Base-by-base conservation (phyloP, 306 rosid species). In the Glycine latifolia region DNA sequence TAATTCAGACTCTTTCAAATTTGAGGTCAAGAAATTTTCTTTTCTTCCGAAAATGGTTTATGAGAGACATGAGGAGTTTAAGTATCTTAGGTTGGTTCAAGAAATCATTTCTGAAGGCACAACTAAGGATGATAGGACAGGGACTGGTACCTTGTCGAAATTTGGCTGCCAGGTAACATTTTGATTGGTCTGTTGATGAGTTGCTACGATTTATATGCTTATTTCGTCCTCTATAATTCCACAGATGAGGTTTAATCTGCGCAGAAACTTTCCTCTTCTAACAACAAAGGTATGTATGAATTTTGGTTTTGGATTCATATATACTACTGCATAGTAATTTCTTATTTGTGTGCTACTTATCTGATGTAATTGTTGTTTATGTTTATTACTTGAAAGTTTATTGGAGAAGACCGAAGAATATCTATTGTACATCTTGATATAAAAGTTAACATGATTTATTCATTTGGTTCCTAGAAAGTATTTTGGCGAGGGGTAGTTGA, bases 401-500 rank as follows among this genome's bases (percentile, higher is more conserved):
- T 55, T 68, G 68, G 70, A 55, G 67, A 62, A 81, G 79, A 52
- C 49, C 20, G 55, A 72, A 61, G 67, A 75, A 54, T 79, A 48
- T 77, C 20, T 58, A 44, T 77, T 77, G 53, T 77, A 49, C 7
- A 47, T 44, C 56, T 59, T 65, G 70, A 66, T 53, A 49, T 75
- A 31, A 79, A 52, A 66, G 78, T 77, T 91, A 79, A 91, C 89
- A 43, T 69, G 62, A 53, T 41, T 80, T 84, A 81, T 85, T 84
- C 50, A 9, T 86, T 85, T 89, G 88, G 69, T 88, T 80, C 67
- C 49, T 83, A 95, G 99, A 95, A 89, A 93, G 94, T 95, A 74
- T 95, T 95, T 87, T 95, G 99, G 99, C 93, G 97, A 81, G 99
- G 97, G 75, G 97, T 93, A 52, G 94, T 95, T 75, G 99, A 95